These are phyloP conservation scores for Phaeodactylum tricornutum DNA, from an alignment of 108 stramenopile genomes.

Conservation along the genomic window DNA sequence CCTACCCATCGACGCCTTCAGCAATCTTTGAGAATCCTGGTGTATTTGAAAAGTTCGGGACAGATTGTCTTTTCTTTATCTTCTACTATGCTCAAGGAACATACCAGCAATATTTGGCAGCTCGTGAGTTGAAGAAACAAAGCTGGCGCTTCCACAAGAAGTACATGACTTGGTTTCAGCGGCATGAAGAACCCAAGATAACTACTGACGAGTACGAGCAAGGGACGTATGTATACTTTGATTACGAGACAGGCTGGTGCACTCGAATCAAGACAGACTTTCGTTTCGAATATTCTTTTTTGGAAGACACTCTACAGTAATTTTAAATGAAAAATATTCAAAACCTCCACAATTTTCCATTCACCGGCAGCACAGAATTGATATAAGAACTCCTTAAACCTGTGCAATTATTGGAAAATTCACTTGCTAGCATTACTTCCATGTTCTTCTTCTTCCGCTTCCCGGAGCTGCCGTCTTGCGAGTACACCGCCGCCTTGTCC, in stretches of 20 bases:
- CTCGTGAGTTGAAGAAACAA: conserved; percentile 94
- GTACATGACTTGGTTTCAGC: conserved; percentile 99
- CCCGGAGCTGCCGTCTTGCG: conserved; percentile 32
- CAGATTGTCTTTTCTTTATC: conserved; percentile 98
- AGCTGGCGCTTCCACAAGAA: conserved; percentile 99
- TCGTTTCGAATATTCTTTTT: conserved; percentile 91
- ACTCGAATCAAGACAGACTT: conserved; percentile 97
- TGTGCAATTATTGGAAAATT: too few relatives aligned
- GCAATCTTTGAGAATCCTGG: conserved; percentile 86
- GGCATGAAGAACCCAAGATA: conserved; percentile 91
- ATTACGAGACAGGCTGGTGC: conserved; percentile 98
- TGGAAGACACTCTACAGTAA: conserved; percentile 90
- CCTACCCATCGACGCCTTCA: conserved; percentile 83
- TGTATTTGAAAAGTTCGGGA: conserved; percentile 91
- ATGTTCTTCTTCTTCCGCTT: conserved; percentile 10
- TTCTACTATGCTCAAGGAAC: conserved; percentile 99
- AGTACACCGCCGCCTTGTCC: conserved; percentile 52
- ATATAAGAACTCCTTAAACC: too few relatives aligned
- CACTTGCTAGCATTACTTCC: too few relatives aligned
- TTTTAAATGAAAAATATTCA: too few relatives aligned
- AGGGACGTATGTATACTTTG: conserved; percentile 99
- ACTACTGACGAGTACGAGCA: conserved; percentile 98
- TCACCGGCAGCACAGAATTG: too few relatives aligned
- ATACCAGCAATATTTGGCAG: conserved; percentile 97
- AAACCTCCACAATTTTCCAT: too few relatives aligned